phyloP scores from a whole-genome alignment of 164 flowering plant genomes.

The Umbilicus rupestris region DNA sequence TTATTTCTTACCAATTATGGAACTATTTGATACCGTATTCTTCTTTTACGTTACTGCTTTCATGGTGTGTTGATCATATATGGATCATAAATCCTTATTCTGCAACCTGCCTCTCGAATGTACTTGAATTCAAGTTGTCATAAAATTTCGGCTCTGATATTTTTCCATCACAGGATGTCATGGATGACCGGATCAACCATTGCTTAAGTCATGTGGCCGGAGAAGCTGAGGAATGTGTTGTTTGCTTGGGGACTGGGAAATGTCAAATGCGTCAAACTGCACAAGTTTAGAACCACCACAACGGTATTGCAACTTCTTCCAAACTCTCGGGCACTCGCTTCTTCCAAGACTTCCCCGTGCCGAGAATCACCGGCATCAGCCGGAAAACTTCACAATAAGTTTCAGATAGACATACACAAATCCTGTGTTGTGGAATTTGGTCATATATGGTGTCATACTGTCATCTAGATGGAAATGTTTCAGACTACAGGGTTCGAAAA shows the following conservation, averaged over 20 bases:
- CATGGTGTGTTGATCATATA: background rate
- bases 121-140: too few relatives aligned
- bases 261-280: conserved; percentile 30
- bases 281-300: background rate
- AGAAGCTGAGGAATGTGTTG: conserved; percentile 60
- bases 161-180: conserved; percentile 57
- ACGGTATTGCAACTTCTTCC: background rate
- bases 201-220: conserved; percentile 78
- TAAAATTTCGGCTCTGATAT: background rate
- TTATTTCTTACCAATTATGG: too few relatives aligned
- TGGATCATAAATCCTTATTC: background rate
- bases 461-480: too few relatives aligned
- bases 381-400: background rate
- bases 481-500: background rate
- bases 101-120: too few relatives aligned
- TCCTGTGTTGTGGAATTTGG: too few relatives aligned
- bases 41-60: background rate
- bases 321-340: background rate
- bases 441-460: too few relatives aligned
- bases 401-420: too few relatives aligned
- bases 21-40: too few relatives aligned
- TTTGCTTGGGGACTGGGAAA: conserved; percentile 73
- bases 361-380: background rate
- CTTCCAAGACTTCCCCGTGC: background rate
- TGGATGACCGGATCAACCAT: conserved; percentile 68